Evolutionary conservation across 805 yeast genomes (phyloP), one percentile per base, ranked within the genome.

Genomic region (Monosporozyma servazzii): DNA sequence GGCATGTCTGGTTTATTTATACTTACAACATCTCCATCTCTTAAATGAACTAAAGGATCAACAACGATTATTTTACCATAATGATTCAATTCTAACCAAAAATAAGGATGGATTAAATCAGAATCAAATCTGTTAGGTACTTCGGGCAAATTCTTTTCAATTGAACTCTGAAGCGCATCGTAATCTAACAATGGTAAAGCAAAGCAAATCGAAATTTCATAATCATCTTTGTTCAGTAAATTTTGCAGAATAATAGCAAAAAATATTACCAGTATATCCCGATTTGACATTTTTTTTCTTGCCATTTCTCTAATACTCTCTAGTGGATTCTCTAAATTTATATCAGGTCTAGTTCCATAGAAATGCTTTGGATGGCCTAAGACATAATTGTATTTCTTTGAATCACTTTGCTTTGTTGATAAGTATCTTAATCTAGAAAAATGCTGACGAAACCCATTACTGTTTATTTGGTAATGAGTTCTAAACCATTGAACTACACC

Each of bases 401-500:
- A 36, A 13, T 11, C 37, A n/a, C 17, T 18, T 15, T 37, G 15
- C 13, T 11, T 18, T 17, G 25, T 11, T 2, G 20, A n/a, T 39
- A 50, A n/a, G 18, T 18, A 46, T 17, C 17, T 20, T 10, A 58
- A 25, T 17, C 62, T 51, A 8, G 51, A 36, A 18, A 53, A 51
- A 27, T 58, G 57, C 41, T 63, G 68, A 17, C 68, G 50, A 29
- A 61, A 60, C 13, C 67, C 67, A 45, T 59, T 60, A 18, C 57
- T 52, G 51, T 63, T 61, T 10, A 62, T 55, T 45, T 58, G 52
- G 42, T 57, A 64, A 48, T 61, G 49, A 1, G 57, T 42, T 47
- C 64, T 51, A 49, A 58, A 64, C 68, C 68, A 64, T 21, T 49
- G 44, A 1, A 58, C 51, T 11, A 61, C 47, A 1, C 68, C 68